phyloP scores from a whole-genome alignment of 495 filamentous ascomycete genomes.

The Rostrohypoxylon terebratum region DNA sequence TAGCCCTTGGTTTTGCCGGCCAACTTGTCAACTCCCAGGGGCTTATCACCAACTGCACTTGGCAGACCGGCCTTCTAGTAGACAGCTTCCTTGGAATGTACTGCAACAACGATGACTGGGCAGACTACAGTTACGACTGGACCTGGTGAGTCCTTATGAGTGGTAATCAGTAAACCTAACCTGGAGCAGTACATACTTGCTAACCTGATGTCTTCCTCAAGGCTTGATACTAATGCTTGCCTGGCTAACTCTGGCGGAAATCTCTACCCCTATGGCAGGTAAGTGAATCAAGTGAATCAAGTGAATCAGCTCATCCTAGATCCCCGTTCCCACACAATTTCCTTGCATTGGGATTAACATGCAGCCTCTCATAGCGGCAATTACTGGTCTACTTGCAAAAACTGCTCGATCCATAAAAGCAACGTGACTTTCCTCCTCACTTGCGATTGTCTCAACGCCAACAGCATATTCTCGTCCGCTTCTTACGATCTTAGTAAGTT shows the following conservation, averaged over 20 bases:
- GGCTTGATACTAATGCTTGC: conserved; percentile 50
- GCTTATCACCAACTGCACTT: conserved; percentile 47
- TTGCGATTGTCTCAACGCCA: conserved; percentile 41
- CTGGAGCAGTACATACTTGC: neutral
- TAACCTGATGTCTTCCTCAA: conserved; percentile 26
- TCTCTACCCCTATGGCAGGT: conserved; percentile 40
- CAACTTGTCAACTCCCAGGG: conserved; percentile 34
- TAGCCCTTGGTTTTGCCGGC: conserved; percentile 20
- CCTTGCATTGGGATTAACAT: neutral
- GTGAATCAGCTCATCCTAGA: conserved; percentile 1
- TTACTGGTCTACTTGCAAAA: conserved; percentile 47
- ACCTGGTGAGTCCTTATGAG: conserved; percentile 40
- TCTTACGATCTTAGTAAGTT: conserved; percentile 50
- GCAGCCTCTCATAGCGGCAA: conserved; percentile 36
- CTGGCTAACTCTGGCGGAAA: conserved; percentile 47
- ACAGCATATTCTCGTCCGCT: conserved; percentile 10
- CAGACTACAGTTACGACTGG: conserved; percentile 48
- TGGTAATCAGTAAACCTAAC: neutral
- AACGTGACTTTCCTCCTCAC: conserved; percentile 37
- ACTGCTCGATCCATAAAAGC: conserved; percentile 40
- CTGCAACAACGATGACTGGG: conserved; percentile 50
- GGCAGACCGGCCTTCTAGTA: conserved; percentile 45
- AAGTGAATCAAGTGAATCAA: no score
- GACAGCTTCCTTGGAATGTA: conserved; percentile 48
- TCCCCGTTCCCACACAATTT: neutral